Evolutionary conservation across 2,329 filamentous ascomycete genomes (phyloP), one percentile per base, ranked within the genome.

Genomic region (Xenosphaeropsis pyriputrescens): DNA sequence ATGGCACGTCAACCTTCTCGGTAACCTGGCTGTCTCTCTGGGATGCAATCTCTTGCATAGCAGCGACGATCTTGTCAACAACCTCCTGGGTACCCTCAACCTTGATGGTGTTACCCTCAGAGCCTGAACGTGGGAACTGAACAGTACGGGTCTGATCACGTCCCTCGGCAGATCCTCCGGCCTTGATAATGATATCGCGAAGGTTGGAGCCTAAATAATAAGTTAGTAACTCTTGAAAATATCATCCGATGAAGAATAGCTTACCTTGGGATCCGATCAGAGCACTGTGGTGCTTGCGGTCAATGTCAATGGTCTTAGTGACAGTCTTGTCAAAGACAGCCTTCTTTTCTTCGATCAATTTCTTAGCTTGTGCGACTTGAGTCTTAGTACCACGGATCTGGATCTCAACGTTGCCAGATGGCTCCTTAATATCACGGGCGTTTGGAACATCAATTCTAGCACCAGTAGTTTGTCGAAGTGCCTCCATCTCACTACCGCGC

Each of bases 361-460:
- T 91, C 72, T 91, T 91, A 4, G 91, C 89, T 48, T 88, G 82
- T 35, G 86, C 79, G 36, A 98, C 91, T 55, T 91, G 81, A 47
- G 82, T 68, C 65, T 93, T 91, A 17, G 85, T 93, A 39, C 91
- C 91, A 70, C 86, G 93, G 59, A 98, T 74, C 56, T 77, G 79
- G 52, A 98, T 89, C 50, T 94, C 84, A 12, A 91, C 85, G 42
- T 78, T 70, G 8, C 76, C 72, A 35, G 71, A 69, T 37, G 72
- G 68, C 48, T 79, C 72, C 18, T 68, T 63, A 13, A 74, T 71
- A 46, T 93, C 85, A 42, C 79, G 74, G 39, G 77, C 78, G 43
- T 82, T 79, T 18, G 91, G 91, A 35, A 98, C 83, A 54, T 96
- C 89, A 46, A 98, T 89, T 60, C 82, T 82, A 17, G 86, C 86